Evolutionary conservation across 2,329 filamentous ascomycete species (phyloP), one percentile per base, ranked within the genome.

Genomic region (Fusarium palustre): DNA sequence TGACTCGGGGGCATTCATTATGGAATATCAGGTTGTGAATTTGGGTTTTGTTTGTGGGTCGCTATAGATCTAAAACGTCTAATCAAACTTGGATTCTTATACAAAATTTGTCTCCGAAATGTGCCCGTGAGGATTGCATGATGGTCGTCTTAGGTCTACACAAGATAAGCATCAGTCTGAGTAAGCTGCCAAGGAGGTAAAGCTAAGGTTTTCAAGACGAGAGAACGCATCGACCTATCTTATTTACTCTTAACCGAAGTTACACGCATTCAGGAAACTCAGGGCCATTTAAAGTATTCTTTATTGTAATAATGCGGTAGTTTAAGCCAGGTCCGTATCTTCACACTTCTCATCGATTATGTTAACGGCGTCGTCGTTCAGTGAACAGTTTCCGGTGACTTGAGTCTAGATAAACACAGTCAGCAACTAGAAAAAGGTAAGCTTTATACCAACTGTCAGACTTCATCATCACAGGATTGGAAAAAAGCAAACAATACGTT

Each of bases 1-100:
- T 1, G 43, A 47, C 13, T 47, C 52, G 4, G 53, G 52, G 3
- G 38, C 45, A 24, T 69, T 53, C 64, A 66, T 64, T 4, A 13
- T 49, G 20, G 7, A 9, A 13, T 43, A 20, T 31, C 7, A 10
- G 11, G 8, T 22, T 5, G 4, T 10, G 15, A 10, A 24, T 1
- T 10, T 6, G 10, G 6, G 2, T 5, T 45, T 18, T 2, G 3
- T 13, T 33, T 13, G 1, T 13, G 3, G 7, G 1, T 18, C 1
- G 5, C 7, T 4, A 12, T 4, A 5, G 2, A 2, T 3, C 12
- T 2, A 8, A 1, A 1, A 9, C 2, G 1, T 12, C 1, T 18
- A 16, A 25, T 18, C 2, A 2, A 3, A 2, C 3, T 7, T 6
- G 3, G 6, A 11, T 20, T 25, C 7, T 5, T 47, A 18, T 48